phyloP scores from a whole-genome alignment of 257 asterid genomes.

The Solanum etuberosum region DNA sequence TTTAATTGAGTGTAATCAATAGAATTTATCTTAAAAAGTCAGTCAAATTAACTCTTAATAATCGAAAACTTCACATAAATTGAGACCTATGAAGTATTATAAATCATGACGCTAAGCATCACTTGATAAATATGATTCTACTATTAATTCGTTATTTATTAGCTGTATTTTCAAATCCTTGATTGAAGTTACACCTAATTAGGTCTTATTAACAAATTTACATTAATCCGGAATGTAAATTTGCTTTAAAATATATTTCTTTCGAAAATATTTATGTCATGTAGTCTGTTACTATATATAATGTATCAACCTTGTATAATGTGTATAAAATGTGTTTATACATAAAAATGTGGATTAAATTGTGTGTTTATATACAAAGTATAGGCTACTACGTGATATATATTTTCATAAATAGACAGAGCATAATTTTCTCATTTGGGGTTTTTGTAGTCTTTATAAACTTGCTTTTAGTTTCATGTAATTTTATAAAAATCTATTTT shows the following conservation, averaged over 20 bases:
- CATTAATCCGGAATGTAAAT: background rate
- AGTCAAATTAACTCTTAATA: background rate
- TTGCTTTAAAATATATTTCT: too few relatives aligned
- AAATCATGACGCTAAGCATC: background rate
- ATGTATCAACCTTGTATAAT: background rate
- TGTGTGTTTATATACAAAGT: background rate
- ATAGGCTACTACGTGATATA: too few relatives aligned
- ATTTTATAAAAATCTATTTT: too few relatives aligned
- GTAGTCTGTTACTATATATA: background rate
- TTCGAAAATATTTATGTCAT: background rate
- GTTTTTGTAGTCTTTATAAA: too few relatives aligned
- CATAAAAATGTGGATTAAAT: background rate
- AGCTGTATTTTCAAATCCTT: background rate
- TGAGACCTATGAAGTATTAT: background rate
- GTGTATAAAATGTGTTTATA: background rate
- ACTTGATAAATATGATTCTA: background rate
- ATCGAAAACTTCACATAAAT: background rate
- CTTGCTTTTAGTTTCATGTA: too few relatives aligned
- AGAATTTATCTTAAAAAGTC: background rate
- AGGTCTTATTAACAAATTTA: background rate
- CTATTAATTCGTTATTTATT: background rate
- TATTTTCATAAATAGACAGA: too few relatives aligned
- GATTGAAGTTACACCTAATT: background rate
- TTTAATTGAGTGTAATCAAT: background rate
- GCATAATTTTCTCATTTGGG: too few relatives aligned